These are phyloP conservation scores for Calonectria henricotiae DNA, from an alignment of 2,329 filamentous ascomycete genomes.

Conservation along the genomic window DNA sequence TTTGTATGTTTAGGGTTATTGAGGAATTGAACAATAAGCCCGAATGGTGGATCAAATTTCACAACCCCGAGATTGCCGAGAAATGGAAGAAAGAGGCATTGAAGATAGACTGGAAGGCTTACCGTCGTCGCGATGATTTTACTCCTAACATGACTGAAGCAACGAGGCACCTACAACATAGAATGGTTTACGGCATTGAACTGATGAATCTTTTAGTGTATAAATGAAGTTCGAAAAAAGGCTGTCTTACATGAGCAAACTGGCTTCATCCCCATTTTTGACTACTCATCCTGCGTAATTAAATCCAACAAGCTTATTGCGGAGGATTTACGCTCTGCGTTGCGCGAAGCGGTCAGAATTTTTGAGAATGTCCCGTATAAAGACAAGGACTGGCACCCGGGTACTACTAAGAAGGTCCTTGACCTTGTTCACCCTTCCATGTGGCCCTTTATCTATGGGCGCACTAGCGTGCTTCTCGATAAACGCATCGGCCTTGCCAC, in stretches of 20 bases:
- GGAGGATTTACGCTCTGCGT: not conserved
- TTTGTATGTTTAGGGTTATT: conserved; percentile 52
- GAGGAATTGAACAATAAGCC: conserved; percentile 54
- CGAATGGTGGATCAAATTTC: conserved; percentile 54
- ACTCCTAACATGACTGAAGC: conserved; percentile 50
- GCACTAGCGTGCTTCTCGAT: conserved; percentile 56
- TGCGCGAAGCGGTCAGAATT: conserved; percentile 37
- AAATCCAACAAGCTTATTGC: conserved; percentile 48
- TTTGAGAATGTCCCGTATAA: conserved; percentile 41
- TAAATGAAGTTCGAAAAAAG: conserved; percentile 64
- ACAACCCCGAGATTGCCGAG: conserved; percentile 41
- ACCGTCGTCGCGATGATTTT: conserved; percentile 45
- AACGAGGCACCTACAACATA: not conserved
- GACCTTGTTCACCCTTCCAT: conserved; percentile 43
- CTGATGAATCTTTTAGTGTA: conserved; percentile 35
- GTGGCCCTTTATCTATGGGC: conserved; percentile 44
- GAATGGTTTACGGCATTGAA: not conserved
- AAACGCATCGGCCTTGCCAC: conserved; percentile 51
- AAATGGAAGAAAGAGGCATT: conserved; percentile 53
- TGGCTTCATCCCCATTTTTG: conserved; percentile 55
- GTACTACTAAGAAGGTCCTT: conserved; percentile 17
- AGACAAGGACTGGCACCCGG: conserved; percentile 41
- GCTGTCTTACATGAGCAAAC: conserved; percentile 60
- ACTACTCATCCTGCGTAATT: conserved; percentile 41
- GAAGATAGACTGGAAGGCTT: conserved; percentile 47